Evolutionary conservation across 129 eudicot species (phyloP).

Genomic region (Kitagawia praeruptora): DNA sequence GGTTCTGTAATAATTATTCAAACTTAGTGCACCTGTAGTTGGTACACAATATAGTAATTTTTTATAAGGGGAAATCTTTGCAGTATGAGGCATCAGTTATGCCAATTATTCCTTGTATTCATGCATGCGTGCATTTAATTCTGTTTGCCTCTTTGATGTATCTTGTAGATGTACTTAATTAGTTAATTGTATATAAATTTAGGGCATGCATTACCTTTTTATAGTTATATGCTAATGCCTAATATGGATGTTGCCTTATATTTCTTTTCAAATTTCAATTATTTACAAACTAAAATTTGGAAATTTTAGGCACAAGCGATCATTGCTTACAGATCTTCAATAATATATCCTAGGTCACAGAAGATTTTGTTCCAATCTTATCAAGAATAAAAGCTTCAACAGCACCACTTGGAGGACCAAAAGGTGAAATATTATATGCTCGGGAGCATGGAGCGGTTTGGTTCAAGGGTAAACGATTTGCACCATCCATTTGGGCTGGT

Average conservation of each 20-base stretch:
- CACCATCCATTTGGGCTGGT: constrained; percentile 68
- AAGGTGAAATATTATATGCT: constrained; percentile 82
- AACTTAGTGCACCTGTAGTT: neutral
- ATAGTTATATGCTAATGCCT: neutral
- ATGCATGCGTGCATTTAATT: neutral
- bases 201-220: neutral
- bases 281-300: neutral
- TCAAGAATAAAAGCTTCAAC: constrained; percentile 69
- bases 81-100: neutral
- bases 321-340: neutral
- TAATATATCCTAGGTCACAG: constrained; percentile 41
- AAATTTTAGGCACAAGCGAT: neutral
- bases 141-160: neutral
- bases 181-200: neutral
- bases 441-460: constrained; percentile 90
- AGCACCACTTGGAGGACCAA: constrained; percentile 83
- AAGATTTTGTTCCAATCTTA: constrained; percentile 80
- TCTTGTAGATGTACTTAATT: neutral
- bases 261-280: neutral
- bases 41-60: neutral
- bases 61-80: neutral
- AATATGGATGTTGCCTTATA: neutral
- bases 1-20: neutral
- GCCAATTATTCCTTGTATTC: neutral
- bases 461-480: constrained; percentile 91